phyloP scores from a whole-genome alignment of 2,329 filamentous ascomycete species.

The Colletotrichum costaricense region DNA sequence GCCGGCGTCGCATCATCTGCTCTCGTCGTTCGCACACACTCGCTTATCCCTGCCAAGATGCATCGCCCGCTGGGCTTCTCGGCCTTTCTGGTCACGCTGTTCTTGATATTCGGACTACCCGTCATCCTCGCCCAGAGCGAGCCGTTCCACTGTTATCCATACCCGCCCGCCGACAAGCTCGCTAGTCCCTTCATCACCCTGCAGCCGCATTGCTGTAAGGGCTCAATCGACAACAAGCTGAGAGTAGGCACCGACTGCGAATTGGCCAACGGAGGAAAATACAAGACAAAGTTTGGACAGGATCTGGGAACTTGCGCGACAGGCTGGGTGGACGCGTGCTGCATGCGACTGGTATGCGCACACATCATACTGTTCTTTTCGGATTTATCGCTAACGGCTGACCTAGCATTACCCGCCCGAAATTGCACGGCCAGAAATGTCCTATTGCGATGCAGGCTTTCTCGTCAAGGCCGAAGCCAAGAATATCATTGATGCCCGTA shows the following conservation, averaged over 20 bases:
- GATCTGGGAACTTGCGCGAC: constrained; percentile 31
- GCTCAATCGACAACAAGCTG: constrained; percentile 26
- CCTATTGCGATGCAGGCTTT: constrained; percentile 31
- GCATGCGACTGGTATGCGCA: constrained; percentile 32
- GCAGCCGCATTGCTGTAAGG: constrained; percentile 32
- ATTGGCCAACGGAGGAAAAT: constrained; percentile 22
- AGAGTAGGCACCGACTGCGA: constrained; percentile 24
- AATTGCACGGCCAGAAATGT: constrained; percentile 21
- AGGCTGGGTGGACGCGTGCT: constrained; percentile 32
- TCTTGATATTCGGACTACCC: constrained; percentile 29
- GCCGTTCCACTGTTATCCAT: constrained; percentile 35
- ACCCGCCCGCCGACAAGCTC: constrained; percentile 20
- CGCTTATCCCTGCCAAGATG: constrained; percentile 28
- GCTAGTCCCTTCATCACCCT: constrained; percentile 27
- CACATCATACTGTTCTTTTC: background rate
- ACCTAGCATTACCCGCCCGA: constrained; percentile 33
- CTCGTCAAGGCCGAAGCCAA: constrained; percentile 27
- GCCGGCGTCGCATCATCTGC: constrained; percentile 10
- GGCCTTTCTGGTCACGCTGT: constrained; percentile 3
- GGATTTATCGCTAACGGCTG: background rate
- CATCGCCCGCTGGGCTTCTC: constrained; percentile 27
- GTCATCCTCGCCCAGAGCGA: constrained; percentile 29
- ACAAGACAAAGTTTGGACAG: constrained; percentile 35
- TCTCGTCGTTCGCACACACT: constrained; percentile 20
- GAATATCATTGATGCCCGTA: constrained; percentile 19